Percentiles rank a stretch among this genome's conserved stretches.
phyloP scores from a whole-genome alignment of 176 grass and related monocot genomes.

The Cenchrus purpureus region DNA sequence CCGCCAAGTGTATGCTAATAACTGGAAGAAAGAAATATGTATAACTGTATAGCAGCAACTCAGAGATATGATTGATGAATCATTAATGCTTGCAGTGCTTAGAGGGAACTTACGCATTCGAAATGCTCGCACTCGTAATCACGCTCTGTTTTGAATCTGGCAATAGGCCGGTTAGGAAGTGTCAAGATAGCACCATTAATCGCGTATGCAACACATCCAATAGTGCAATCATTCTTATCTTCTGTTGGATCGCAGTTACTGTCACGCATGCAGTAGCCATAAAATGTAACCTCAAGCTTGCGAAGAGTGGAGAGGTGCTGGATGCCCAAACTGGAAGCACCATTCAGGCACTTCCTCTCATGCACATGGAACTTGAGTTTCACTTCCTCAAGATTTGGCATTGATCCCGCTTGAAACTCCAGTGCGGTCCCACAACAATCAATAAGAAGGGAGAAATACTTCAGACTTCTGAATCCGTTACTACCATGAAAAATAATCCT shows the following conservation, averaged over 20 bases:
- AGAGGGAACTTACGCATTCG: background rate
- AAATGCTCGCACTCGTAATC: background rate
- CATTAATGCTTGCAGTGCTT: too few species aligned
- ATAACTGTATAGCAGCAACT: background rate
- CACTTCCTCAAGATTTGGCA: background rate
- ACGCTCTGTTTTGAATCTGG: background rate
- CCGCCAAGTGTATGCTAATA: background rate
- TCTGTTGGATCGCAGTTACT: background rate
- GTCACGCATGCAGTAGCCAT: background rate
- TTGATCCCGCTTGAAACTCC: too few species aligned
- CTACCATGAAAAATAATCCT: too few species aligned
- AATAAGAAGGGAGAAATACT: too few species aligned
- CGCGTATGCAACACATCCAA: background rate
- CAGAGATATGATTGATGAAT: background rate
- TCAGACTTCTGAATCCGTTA: too few species aligned
- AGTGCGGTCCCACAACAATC: too few species aligned
- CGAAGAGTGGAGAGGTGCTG: conserved; percentile 17
- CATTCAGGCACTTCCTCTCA: conserved; percentile 5
- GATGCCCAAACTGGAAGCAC: conserved; percentile 16
- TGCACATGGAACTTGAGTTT: background rate
- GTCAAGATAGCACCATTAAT: background rate
- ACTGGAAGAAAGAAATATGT: background rate
- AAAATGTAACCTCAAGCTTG: background rate
- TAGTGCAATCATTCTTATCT: background rate
- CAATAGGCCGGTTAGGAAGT: background rate